Base-by-base conservation (phyloP, 78 protist genomes). In the Emiliania huxleyi region DNA sequence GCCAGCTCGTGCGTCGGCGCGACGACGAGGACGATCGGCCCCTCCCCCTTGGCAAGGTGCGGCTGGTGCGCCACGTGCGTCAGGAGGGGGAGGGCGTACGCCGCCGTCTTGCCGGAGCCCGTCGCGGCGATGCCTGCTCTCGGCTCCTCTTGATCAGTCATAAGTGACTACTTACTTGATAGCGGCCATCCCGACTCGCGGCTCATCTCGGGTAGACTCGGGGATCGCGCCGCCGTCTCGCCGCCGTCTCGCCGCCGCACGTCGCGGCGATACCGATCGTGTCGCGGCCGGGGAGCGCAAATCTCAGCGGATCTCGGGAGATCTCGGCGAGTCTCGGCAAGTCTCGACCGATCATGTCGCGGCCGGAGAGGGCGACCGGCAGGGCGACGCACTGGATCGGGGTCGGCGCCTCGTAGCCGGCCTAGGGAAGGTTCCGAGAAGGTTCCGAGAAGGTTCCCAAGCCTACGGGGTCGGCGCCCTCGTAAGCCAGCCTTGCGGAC, bases 261-360 rank as follows among this genome's bases (percentile, higher is more conserved):
- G n/a, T n/a, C n/a, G n/a, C n/a, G n/a, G n/a, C n/a, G n/a, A n/a
- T n/a, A n/a, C n/a, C n/a, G n/a, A n/a, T n/a, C n/a, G n/a, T n/a
- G n/a, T n/a, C n/a, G n/a, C n/a, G n/a, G n/a, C n/a, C n/a, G n/a
- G n/a, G n/a, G n/a, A n/a, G n/a, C n/a, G n/a, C n/a, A n/a, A n/a
- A n/a, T n/a, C n/a, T n/a, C n/a, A n/a, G n/a, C n/a, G n/a, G n/a
- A n/a, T n/a, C n/a, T n/a, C n/a, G n/a, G n/a, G n/a, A n/a, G n/a
- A n/a, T n/a, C n/a, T n/a, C n/a, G n/a, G n/a, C n/a, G n/a, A n/a
- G n/a, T n/a, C n/a, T n/a, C n/a, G n/a, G n/a, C n/a, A n/a, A n/a
- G n/a, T n/a, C n/a, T n/a, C n/a, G n/a, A n/a, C n/a, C 99, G 45
- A 98, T 96, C n/a, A 98, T 8, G 91, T 98, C 99, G 25, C 99